A percentile compares a stretch with the other conserved stretches of the same genome.
phyloP scores from a whole-genome alignment of 129 eudicot species.

The Daucus carota region DNA sequence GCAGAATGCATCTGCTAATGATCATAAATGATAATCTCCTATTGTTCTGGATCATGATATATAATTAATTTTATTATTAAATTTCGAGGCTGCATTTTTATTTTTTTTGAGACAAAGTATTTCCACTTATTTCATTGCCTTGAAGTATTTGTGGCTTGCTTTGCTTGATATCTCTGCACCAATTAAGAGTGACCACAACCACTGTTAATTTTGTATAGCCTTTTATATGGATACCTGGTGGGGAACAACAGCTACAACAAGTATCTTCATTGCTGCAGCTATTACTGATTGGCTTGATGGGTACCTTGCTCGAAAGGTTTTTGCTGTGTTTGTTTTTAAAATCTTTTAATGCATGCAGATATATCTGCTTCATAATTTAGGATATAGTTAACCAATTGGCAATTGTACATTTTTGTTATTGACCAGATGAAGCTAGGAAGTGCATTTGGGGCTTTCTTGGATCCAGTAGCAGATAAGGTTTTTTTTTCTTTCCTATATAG shows the following conservation, averaged over 20 bases:
- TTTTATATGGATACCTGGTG: constrained; percentile 73
- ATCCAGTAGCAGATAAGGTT: constrained; percentile 99
- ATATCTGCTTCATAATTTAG: background rate
- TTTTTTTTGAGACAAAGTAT: background rate
- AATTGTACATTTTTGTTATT: background rate
- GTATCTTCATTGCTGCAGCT: constrained; percentile 81
- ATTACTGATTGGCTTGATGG: constrained; percentile 99
- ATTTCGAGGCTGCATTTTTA: background rate
- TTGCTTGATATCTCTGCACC: background rate
- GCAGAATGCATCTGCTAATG: background rate
- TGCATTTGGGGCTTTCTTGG: constrained; percentile 94
- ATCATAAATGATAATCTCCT: background rate
- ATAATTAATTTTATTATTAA: background rate
- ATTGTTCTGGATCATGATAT: background rate
- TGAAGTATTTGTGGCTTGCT: background rate
- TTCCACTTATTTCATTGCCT: background rate
- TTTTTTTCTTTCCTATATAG: background rate
- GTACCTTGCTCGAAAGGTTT: constrained; percentile 89
- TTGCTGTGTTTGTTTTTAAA: constrained; percentile 6
- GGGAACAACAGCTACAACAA: constrained; percentile 73
- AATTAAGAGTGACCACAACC: constrained; percentile 25
- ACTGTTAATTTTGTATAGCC: constrained; percentile 32
- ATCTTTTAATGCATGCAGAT: background rate
- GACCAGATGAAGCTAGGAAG: constrained; percentile 83
- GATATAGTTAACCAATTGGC: background rate